Percentiles rank a stretch among this genome's conserved stretches.
These are phyloP conservation scores for Naematelia encephala DNA, from an alignment of 768 basidiomycete genomes.

Conservation along the genomic window DNA sequence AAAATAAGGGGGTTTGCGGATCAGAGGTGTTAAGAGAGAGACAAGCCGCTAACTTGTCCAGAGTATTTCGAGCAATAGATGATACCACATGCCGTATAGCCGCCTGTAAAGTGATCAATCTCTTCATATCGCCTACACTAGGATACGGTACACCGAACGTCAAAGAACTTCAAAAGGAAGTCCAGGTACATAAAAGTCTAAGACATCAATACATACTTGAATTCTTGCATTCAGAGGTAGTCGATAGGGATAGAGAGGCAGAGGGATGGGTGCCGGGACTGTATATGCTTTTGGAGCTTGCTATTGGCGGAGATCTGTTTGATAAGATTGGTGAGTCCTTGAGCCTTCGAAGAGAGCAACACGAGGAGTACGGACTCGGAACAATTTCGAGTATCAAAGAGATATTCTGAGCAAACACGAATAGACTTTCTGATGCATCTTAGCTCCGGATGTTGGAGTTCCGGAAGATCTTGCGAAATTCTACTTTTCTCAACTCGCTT, in stretches of 20 bases:
- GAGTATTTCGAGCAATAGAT: conserved; percentile 81
- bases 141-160: conserved; percentile 57
- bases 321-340: conserved; percentile 91
- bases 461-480: conserved; percentile 81
- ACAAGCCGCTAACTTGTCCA: conserved; percentile 45
- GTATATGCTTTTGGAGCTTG: conserved; percentile 90
- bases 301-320: conserved; percentile 90
- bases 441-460: conserved; percentile 87
- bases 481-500: conserved; percentile 80
- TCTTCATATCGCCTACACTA: conserved; percentile 49
- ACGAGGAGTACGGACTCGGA: background rate
- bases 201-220: conserved; percentile 71
- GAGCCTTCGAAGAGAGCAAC: background rate
- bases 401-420: too few relatives aligned
- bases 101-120: conserved; percentile 77
- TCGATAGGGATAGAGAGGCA: conserved; percentile 57
- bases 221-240: conserved; percentile 72
- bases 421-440: background rate
- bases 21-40: background rate
- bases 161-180: conserved; percentile 85
- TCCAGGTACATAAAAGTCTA: conserved; percentile 76
- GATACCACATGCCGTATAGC: conserved; percentile 59
- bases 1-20: background rate
- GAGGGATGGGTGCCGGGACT: conserved; percentile 67
- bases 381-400: too few relatives aligned